phyloP scores from a whole-genome alignment of 2,329 filamentous ascomycete genomes.

The Aureobasidium zeae region DNA sequence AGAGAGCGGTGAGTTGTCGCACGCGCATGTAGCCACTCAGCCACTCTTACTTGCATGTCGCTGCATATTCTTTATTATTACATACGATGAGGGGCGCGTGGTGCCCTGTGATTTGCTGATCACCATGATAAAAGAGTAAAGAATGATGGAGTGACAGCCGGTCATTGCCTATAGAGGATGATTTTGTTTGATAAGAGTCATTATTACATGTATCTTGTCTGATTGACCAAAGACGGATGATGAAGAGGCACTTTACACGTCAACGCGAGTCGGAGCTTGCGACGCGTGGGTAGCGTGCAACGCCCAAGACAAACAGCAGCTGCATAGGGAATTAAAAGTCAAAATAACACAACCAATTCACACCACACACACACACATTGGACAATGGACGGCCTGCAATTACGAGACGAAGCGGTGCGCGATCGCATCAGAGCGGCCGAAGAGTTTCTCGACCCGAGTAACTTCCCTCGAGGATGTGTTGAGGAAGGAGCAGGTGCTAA shows the following conservation, averaged over 20 bases:
- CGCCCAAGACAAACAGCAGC: not conserved
- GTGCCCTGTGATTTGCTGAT: conserved; percentile 9
- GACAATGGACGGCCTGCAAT: conserved; percentile 61
- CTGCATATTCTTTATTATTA: conserved; percentile 2
- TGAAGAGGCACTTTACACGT: conserved; percentile 10
- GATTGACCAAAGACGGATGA: too few species aligned
- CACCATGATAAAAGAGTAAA: too few species aligned
- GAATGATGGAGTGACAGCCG: too few species aligned
- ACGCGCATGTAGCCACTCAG: conserved; percentile 3
- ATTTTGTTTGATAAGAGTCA: too few species aligned
- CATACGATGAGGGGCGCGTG: conserved; percentile 3
- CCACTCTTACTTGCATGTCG: not conserved
- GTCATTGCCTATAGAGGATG: too few species aligned
- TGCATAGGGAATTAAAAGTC: too few species aligned
- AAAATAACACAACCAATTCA: too few species aligned
- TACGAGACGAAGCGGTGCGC: conserved; percentile 74
- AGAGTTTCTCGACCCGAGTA: conserved; percentile 89
- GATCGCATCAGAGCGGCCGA: conserved; percentile 79
- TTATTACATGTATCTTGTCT: too few species aligned
- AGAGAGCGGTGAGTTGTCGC: conserved; percentile 7
- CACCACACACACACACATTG: not conserved
- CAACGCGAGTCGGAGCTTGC: not conserved
- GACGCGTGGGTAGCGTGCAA: not conserved
- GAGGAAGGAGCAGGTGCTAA: conserved; percentile 12
- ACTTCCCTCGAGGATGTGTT: not conserved